phyloP scores from a whole-genome alignment of 352 stramenopile species.

The Globisporangium cederbergense region DNA sequence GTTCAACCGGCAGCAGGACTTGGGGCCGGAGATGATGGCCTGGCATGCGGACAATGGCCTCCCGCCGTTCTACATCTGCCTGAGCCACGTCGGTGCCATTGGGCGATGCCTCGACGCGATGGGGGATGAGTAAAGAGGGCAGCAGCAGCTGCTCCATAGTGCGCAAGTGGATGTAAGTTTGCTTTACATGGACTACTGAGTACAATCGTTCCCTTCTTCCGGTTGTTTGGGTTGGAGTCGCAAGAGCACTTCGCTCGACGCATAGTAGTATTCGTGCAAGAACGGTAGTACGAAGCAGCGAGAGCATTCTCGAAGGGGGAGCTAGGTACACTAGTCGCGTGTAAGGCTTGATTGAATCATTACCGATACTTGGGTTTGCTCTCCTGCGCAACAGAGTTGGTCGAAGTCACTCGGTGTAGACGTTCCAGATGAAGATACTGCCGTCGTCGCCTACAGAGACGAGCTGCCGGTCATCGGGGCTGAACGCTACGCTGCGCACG shows the following conservation, averaged over 20 bases:
- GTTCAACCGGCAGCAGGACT: constrained; percentile 48
- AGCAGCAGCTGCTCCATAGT: background rate
- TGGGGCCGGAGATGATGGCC: constrained; percentile 36
- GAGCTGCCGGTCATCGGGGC: constrained; percentile 89
- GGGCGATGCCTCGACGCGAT: background rate
- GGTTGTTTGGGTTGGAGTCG: no score
- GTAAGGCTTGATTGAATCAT: no score
- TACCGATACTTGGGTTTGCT: no score
- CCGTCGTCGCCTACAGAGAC: constrained; percentile 90
- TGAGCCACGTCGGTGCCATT: constrained; percentile 59
- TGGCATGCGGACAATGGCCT: constrained; percentile 45
- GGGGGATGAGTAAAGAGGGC: background rate
- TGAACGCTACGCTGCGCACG: constrained; percentile 80
- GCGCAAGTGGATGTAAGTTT: background rate
- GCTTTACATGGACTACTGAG: background rate
- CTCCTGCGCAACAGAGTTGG: no score
- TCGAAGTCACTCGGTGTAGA: constrained; percentile 49
- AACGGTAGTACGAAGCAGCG: no score
- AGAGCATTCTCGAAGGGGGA: no score
- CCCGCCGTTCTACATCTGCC: constrained; percentile 65
- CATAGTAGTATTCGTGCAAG: no score
- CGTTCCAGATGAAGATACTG: constrained; percentile 91
- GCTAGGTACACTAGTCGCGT: no score
- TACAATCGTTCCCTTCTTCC: no score
- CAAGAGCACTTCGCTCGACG: no score